A percentile compares a stretch with the other conserved stretches of the same genome.
Conservation (phyloP, 2,329 filamentous ascomycete species). For the Pestalotiopsis sp. region DNA sequence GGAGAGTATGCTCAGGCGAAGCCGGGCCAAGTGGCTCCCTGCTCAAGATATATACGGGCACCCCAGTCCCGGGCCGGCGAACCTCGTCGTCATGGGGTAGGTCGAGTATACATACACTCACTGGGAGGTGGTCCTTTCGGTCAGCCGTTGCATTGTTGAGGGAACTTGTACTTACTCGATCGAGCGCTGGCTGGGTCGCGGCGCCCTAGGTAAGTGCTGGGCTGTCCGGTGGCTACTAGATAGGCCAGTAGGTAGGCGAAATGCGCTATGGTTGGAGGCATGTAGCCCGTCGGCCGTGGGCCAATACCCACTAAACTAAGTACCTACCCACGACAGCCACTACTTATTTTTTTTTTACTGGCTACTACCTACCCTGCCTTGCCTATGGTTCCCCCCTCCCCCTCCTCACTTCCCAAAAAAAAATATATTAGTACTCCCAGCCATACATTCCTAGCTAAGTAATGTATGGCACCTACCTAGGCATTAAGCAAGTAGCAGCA, state of each 20-base stretch:
- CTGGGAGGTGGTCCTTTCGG: neutral
- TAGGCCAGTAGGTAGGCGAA: neutral
- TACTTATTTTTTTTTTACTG: neutral
- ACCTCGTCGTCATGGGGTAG: conserved; percentile 5
- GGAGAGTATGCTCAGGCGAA: neutral
- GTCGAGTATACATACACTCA: conserved; percentile 2
- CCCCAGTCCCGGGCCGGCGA: neutral
- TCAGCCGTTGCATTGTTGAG: neutral
- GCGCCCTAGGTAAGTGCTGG: neutral
- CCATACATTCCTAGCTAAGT: neutral
- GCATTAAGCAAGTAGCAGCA: neutral
- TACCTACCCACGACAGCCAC: conserved; percentile 1
- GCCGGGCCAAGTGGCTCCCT: neutral
- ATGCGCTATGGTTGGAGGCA: neutral
- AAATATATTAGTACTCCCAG: neutral
- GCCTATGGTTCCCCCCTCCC: neutral
- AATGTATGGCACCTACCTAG: neutral
- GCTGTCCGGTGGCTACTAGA: neutral
- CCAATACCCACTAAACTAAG: conserved; percentile 10
- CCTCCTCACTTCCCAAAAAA: neutral
- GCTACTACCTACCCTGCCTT: neutral
- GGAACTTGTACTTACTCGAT: conserved; percentile 2
- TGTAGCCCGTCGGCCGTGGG: conserved; percentile 6
- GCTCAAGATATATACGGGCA: neutral
- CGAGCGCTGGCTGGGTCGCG: neutral